Base-by-base conservation (phyloP, 129 eudicot species). In the Flaveria brownii region DNA sequence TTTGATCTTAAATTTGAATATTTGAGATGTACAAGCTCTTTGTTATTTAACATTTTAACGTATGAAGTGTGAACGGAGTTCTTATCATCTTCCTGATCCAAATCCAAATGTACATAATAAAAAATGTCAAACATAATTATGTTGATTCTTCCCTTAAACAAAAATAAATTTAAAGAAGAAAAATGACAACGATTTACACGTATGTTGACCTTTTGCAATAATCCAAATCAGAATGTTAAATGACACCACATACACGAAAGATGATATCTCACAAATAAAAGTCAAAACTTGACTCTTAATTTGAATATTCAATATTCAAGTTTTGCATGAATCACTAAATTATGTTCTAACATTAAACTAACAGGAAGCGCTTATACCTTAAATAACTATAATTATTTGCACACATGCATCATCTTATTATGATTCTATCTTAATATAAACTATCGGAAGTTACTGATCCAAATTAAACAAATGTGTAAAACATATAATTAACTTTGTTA, bases 151-250 rank as follows among this genome's bases (percentile, higher is more conserved):
- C 11, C 0, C 5, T 23, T 25, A 14, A 4, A 25, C 22, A 62
- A 45, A 60, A 20, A 11, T 43, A 77, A 33, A 67, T 30, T 33
- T 9, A 50, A 49, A 25, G 39, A 71, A 36, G 17, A 62, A 16
- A 2, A 51, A 42, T n/a, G 70, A 43, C 23, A 64, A 28, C 54
- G 60, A 72, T 65, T 52, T 63, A 41, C 60, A 65, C 2, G 8
- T 25, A 73, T 43, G 41, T 72, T 73, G 83, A 80, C 83, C 9
- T 65, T 54, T 28, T 64, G 68, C 47, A 51, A 72, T 72, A 13
- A 79, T 72, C 14, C 22, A 63, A n/a, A 52, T 36, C 15, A 26
- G 74, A 80, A 73, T 72, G 73, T 39, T 71, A 25, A 5, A 41
- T 33, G 57, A 78, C 55, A 60, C 56, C 82, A 26, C 57, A 79